These are phyloP conservation scores for Pseudocercospora cruenta DNA, from an alignment of 2,329 filamentous ascomycete species.

Conservation along the genomic window DNA sequence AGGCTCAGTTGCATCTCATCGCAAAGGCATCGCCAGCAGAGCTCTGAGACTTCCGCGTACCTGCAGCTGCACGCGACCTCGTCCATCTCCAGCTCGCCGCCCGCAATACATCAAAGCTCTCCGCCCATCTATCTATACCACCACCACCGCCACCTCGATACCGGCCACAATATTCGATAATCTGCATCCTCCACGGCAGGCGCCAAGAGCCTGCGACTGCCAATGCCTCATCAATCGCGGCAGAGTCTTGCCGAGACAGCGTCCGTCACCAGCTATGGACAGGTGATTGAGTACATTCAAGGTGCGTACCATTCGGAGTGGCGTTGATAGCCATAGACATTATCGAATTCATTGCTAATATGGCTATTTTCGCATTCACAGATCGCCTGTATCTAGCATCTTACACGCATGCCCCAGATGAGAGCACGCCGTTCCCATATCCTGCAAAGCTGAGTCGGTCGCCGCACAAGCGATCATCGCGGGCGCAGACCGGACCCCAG, in stretches of 20 bases:
- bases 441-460: conserved; percentile 63
- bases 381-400: conserved; percentile 94
- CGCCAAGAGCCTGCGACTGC: conserved; percentile 5
- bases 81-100: not conserved
- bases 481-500: conserved; percentile 63
- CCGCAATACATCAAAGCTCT: not conserved
- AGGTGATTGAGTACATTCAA: conserved; percentile 95
- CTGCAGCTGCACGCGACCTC: conserved; percentile 4
- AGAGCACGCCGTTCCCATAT: conserved; percentile 85
- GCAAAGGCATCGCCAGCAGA: not conserved
- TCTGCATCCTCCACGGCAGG: conserved; percentile 2
- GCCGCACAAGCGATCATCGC: conserved; percentile 74
- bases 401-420: conserved; percentile 79
- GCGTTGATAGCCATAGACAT: conserved; percentile 23
- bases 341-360: conserved; percentile 31
- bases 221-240: conserved; percentile 38
- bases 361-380: conserved; percentile 49
- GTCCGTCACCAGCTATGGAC: conserved; percentile 66
- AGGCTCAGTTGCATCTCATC: not conserved
- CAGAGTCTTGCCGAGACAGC: conserved; percentile 35
- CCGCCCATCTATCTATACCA: not conserved
- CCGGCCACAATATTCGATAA: not conserved
- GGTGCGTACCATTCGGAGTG: conserved; percentile 57
- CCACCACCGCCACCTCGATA: not conserved
- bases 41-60: not conserved